A percentile compares a stretch with the other conserved stretches of the same genome.
Conservation (phyloP, 371 early-diverging fungal species). For the Blakeslea trispora region DNA sequence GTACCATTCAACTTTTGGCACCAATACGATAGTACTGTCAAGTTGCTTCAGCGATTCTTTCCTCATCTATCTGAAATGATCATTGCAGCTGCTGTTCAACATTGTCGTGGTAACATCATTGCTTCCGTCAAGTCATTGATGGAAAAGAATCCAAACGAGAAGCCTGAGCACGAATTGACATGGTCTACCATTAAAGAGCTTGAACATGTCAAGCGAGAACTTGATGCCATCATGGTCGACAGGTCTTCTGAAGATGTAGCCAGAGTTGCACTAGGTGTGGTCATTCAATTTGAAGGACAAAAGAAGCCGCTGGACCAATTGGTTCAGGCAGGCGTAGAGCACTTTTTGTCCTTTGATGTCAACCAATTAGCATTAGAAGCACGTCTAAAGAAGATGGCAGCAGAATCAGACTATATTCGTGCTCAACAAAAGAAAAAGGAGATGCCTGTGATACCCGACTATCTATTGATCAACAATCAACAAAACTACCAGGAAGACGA, state of each 20-base stretch:
- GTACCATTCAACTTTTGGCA: constrained; percentile 45
- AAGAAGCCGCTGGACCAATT: constrained; percentile 24
- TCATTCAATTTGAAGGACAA: constrained; percentile 26
- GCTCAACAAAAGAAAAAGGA: constrained; percentile 19
- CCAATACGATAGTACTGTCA: constrained; percentile 29
- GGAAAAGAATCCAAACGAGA: constrained; percentile 21
- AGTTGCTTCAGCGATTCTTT: constrained; percentile 10
- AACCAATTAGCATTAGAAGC: constrained; percentile 35
- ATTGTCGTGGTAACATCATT: constrained; percentile 24
- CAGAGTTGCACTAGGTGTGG: constrained; percentile 44
- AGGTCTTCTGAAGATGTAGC: constrained; percentile 39
- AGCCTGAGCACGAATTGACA: constrained; percentile 20
- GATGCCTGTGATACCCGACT: constrained; percentile 46
- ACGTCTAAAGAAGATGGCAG: constrained; percentile 33
- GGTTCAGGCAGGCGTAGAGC: constrained; percentile 47
- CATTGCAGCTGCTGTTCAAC: constrained; percentile 20
- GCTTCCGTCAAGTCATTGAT: constrained; percentile 26
- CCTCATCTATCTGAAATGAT: constrained; percentile 8
- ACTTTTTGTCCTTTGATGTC: constrained; percentile 41
- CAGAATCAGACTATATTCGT: constrained; percentile 20
- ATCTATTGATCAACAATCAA: constrained; percentile 42
- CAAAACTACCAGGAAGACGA: constrained; percentile 59
- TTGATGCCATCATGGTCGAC: constrained; percentile 48
- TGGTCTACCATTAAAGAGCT: constrained; percentile 24
- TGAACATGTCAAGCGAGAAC: constrained; percentile 30